Evolutionary conservation across 2,329 filamentous ascomycete genomes (phyloP), one percentile per base, ranked within the genome.

Genomic region (Macroventuria anomochaeta): DNA sequence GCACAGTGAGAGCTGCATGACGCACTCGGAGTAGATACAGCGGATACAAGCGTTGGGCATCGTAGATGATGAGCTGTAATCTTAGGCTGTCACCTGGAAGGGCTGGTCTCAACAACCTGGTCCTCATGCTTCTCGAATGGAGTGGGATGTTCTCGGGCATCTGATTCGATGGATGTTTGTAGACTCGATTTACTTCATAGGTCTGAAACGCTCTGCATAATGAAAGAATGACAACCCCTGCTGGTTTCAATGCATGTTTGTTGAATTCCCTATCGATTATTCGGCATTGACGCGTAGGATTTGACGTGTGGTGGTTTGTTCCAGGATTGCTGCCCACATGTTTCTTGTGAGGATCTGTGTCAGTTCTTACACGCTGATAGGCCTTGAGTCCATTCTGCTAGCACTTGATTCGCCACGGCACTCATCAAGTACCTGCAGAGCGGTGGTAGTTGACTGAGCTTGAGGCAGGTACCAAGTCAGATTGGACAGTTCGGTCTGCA

Each of bases 121-220:
- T 49, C 44, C 53, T 48, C 40, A 46, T 54, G 44, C 44, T 46
- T 54, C 26, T 46, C 23, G 44, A 40, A 44, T 31, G 46, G 37
- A 36, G n/a, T 40, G 23, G 31, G 25, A 32, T 38, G 39, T 12
- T 32, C 20, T 21, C 7, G n/a, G 23, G 34, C 43, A 38, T 46
- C 44, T 18, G 21, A 49, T 49, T 46, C 33, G 39, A 20, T 49
- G 40, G 40, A 46, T 34, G 44, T 39, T 49, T 40, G 34, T 54
- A 37, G 34, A 39, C 23, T 29, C 29, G 43, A 39, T 23, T 33
- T 32, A 31, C 31, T 40, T 48, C 13, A 12, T 44, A 44, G 53
- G 53, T 42, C 53, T 55, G 53, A 55, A 55, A 50, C 41, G 25
- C 40, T 51, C 31, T 39, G 53, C 53, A 47, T 55, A 51, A 55